Evolutionary conservation across 345 rosid genomes (phyloP).

Genomic region (Bruguiera sexangula): DNA sequence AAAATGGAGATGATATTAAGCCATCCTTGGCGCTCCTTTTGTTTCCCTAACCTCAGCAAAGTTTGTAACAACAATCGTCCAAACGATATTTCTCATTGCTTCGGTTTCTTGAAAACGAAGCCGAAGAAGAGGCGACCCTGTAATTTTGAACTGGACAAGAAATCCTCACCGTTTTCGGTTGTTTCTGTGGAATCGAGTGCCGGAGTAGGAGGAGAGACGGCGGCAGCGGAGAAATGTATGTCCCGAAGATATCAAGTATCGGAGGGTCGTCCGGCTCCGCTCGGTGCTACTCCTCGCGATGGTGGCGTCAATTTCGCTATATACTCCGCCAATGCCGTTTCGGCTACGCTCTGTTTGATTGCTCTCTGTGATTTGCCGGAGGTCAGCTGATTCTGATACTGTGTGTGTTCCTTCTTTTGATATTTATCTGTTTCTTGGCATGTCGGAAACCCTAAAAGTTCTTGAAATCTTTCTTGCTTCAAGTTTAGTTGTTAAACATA

Average conservation of each 20-base stretch:
- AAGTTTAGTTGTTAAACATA: neutral
- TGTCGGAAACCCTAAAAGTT: neutral
- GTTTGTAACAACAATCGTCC: too few species aligned
- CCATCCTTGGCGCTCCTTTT: too few species aligned
- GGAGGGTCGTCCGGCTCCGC: conserved; percentile 65
- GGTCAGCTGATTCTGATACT: conserved; percentile 31
- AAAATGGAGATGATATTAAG: too few species aligned
- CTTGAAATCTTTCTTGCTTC: neutral
- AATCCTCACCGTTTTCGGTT: too few species aligned
- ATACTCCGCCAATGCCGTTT: conserved; percentile 62
- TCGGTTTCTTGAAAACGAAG: too few species aligned
- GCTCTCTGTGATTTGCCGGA: conserved; percentile 55
- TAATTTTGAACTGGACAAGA: too few species aligned
- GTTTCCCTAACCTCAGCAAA: too few species aligned
- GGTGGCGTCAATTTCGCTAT: conserved; percentile 85
- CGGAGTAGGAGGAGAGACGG: conserved; percentile 28
- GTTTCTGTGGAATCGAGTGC: conserved; percentile 16
- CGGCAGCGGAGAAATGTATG: conserved; percentile 46
- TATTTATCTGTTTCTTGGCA: neutral
- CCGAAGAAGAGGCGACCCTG: too few species aligned
- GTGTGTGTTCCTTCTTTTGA: neutral
- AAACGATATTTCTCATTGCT: too few species aligned
- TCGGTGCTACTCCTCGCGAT: conserved; percentile 64
- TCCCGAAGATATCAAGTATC: conserved; percentile 39
- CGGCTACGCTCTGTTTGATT: conserved; percentile 74